Evolutionary conservation across 2,329 filamentous ascomycete genomes (phyloP), one percentile per base, ranked within the genome.

Genomic region (Aspergillus pseudoglaucus): DNA sequence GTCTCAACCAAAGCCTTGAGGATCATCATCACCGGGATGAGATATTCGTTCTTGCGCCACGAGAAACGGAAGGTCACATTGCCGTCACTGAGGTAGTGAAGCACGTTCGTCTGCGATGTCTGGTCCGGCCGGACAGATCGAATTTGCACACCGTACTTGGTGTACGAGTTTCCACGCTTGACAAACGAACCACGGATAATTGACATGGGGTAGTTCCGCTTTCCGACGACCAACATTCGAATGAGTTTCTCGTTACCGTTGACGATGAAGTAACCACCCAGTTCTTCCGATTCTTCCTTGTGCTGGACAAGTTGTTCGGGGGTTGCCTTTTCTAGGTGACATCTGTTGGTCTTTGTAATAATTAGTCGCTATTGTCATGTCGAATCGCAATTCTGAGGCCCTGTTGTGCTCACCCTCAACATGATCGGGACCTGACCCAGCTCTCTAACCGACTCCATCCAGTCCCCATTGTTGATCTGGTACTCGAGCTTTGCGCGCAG

Each of bases 231-330:
- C 53, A 98, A 78, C 75, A 97, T 83, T 64, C 93, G 88, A 59
- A 97, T 90, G 49, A 97, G 82, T 74, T 96, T 97, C 69, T 98
- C 93, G 62, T 90, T 95, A 55, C 93, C 93, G 67, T 98, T 98
- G 61, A 98, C 87, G 60, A 98, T 83, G 64, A 97, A 98, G 69
- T 97, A 98, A 40, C 93, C 93, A 33, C 93, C 93, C 27, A 97
- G 73, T 69, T 98, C 93, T 69, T 98, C 93, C 0, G 90, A 87
- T 69, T 98, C 93, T 71, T 98, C 93, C 66, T 96, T 95, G 51
- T 83, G 82, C 54, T 86, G 78, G 25, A 97, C 89, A 14, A 98
- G 78, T 60, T 87, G 78, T 9, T 85, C 84, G 0, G 93, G 93
- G 5, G 88, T 85, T 60, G 90, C 84, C 53, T 86, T 85, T 67